phyloP scores from a whole-genome alignment of 345 rosid species.

The Lenwebbia sp. region DNA sequence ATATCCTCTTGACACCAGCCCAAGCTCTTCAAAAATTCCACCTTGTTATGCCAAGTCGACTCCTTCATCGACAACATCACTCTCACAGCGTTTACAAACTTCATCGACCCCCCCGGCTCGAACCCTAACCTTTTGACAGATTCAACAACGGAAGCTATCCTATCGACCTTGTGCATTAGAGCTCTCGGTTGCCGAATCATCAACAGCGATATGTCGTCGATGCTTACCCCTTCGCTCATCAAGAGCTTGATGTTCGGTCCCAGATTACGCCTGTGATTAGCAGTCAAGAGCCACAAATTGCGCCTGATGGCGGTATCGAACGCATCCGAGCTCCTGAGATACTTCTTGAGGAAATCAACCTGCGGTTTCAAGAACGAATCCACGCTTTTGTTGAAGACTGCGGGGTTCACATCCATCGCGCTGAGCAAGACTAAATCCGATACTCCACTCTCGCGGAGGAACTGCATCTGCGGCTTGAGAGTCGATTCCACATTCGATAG shows the following conservation, averaged over 20 bases:
- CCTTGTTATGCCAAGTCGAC: slow-evolving; percentile 2
- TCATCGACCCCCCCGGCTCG: background rate
- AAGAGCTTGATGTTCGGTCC: slow-evolving; percentile 1
- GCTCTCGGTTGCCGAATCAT: background rate
- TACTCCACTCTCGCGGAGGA: background rate
- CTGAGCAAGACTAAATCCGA: background rate
- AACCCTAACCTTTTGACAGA: background rate
- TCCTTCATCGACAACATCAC: background rate
- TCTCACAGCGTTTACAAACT: background rate
- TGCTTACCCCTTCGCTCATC: background rate
- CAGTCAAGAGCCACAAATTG: background rate
- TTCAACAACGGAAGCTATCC: background rate
- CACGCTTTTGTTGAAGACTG: background rate
- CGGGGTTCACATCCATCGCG: background rate
- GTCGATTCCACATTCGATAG: background rate
- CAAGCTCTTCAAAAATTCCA: background rate
- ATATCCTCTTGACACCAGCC: slow-evolving; percentile 3
- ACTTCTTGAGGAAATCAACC: background rate
- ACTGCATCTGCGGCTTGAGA: slow-evolving; percentile 12
- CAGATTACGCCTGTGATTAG: background rate
- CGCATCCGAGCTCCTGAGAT: background rate
- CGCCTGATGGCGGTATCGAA: slow-evolving; percentile 1
- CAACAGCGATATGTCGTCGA: background rate
- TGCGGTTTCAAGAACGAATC: background rate
- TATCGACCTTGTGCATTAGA: background rate